A percentile compares a stretch with the other conserved stretches of the same genome.
Conservation (phyloP, 1,284 basidiomycete species). For the Pseudomicrostroma phylloplanum region DNA sequence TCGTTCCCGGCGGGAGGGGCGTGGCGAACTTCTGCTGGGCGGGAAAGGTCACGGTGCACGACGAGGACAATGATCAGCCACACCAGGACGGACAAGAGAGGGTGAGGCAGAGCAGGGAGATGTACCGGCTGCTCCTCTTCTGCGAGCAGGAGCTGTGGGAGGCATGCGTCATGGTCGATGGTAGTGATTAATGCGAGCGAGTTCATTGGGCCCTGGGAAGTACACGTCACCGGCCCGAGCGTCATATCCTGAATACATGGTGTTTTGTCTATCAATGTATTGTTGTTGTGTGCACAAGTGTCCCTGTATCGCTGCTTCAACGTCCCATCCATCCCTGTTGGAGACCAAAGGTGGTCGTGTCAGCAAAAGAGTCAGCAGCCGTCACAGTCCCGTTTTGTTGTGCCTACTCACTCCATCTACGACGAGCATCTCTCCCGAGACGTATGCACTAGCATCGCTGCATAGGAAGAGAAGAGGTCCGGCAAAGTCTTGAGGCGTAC, state of each 20-base stretch:
- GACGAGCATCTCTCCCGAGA: constrained; percentile 68
- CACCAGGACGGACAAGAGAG: neutral
- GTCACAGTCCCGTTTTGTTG: neutral
- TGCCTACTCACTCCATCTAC: constrained; percentile 43
- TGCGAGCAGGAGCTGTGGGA: constrained; percentile 32
- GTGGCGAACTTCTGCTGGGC: constrained; percentile 37
- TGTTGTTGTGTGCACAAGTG: no score
- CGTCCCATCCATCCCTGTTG: neutral
- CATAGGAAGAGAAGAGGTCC: constrained; percentile 86
- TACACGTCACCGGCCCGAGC: no score
- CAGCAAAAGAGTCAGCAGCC: neutral
- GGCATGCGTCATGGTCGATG: constrained; percentile 9
- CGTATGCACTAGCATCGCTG: constrained; percentile 75
- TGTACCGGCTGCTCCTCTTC: constrained; percentile 22
- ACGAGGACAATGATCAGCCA: no score
- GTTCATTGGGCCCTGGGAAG: no score
- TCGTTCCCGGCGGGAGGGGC: constrained; percentile 18
- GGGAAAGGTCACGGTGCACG: constrained; percentile 12
- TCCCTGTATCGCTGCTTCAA: neutral
- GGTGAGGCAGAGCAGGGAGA: neutral
- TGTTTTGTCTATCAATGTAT: no score
- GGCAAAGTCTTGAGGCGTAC: constrained; percentile 76
- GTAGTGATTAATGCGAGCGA: neutral
- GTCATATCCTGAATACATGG: no score
- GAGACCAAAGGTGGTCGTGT: neutral